Evolutionary conservation across 2,329 filamentous ascomycete species (phyloP), one percentile per base, ranked within the genome.

Genomic region (Epichloe glyceriae): DNA sequence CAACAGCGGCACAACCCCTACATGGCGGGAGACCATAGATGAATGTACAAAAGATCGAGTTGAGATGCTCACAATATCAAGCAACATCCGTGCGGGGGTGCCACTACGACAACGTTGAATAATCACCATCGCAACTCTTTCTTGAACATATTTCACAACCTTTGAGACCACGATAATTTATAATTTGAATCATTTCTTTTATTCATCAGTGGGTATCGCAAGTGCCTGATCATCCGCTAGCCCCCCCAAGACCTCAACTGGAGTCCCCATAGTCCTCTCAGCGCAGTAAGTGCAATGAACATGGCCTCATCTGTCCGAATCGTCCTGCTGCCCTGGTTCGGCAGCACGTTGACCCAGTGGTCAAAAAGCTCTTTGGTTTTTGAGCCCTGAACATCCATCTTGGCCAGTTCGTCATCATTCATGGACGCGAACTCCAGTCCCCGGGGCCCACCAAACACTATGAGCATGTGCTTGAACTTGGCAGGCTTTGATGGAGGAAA

Each of bases 251-350:
- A 30, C 12, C 14, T 52, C 46, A 56, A 46, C 50, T 54, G 26
- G 43, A 44, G 8, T 71, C 79, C 73, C 79, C 73, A 84, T 52
- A 83, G 57, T 53, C 70, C 73, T 61, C 82, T 77, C 61, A 93
- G 62, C 2, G 80, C 79, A 60, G 83, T 83, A 62, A 94, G 65
- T 0, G 82, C 86, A 61, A 93, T 79, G 69, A 85, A 86, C 17
- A 94, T 68, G 1, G 88, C 87, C 68, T 95, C 88, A 59, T 94
- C 88, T 0, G 88, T 93, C 54, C 86, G 72, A 54, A 95, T 91
- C 1, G 83, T 88, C 59, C 88, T 74, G 63, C 86, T 91, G 1
- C 87, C 88, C 65, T 94, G 88, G 1, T 81, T 80, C 3, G 87
- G 86, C 56, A 89, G 73, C 43, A 93, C 74, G 64, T 95, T 87